Evolutionary conservation across 345 rosid genomes (phyloP).

Genomic region (Anastatica hierochuntica): DNA sequence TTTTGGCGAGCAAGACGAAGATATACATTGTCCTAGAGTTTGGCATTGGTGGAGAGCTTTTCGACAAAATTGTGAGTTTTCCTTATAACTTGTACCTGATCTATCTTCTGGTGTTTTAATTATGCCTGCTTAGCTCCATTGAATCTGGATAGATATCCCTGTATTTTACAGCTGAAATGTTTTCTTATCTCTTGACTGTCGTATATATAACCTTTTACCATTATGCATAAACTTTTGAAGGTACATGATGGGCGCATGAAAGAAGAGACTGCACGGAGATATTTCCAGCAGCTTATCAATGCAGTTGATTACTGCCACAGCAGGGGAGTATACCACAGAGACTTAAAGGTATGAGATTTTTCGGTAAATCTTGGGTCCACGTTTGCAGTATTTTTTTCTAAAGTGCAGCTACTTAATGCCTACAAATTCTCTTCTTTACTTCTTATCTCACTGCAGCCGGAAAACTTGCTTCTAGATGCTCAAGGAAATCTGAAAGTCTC

Average conservation of each 20-base stretch:
- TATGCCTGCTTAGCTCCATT: background rate
- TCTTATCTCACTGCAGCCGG: constrained; percentile 53
- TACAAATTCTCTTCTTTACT: background rate
- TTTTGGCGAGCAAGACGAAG: constrained; percentile 74
- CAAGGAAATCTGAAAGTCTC: constrained; percentile 84
- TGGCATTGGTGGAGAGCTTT: constrained; percentile 66
- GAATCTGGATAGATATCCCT: background rate
- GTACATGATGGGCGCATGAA: constrained; percentile 85
- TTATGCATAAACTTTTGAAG: constrained; percentile 32
- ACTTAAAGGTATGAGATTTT: constrained; percentile 51
- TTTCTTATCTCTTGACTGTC: background rate
- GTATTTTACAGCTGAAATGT: background rate
- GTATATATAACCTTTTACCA: background rate
- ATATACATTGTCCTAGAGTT: constrained; percentile 64
- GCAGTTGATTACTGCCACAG: constrained; percentile 98
- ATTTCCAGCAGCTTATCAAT: constrained; percentile 91
- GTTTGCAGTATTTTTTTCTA: background rate
- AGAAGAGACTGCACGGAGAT: constrained; percentile 78
- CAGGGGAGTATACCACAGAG: constrained; percentile 89
- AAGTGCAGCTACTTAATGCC: background rate
- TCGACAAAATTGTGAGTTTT: constrained; percentile 66
- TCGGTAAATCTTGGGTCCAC: background rate
- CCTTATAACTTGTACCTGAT: background rate
- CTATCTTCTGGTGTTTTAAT: background rate
- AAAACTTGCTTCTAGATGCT: constrained; percentile 85